Evolutionary conservation across 202 grass and related monocot species (phyloP).

Genomic region (Cymbopogon flexuosus): DNA sequence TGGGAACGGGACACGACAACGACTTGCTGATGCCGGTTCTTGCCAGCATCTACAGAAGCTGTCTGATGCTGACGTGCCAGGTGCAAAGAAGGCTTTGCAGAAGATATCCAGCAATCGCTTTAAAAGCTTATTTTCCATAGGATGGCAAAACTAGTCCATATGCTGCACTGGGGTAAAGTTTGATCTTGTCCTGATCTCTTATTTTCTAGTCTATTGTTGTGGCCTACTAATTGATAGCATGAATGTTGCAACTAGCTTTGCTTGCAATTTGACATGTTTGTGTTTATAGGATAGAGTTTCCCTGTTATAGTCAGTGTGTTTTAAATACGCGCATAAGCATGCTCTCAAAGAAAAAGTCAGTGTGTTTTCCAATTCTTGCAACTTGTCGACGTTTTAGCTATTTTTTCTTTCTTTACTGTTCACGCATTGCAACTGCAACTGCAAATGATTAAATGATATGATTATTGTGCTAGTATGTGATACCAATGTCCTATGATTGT

Average conservation of each 20-base stretch:
- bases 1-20: constrained; percentile 47
- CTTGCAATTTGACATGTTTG: constrained; percentile 3
- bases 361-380: too few relatives aligned
- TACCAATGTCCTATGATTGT: not conserved
- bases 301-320: not conserved
- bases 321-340: too few relatives aligned
- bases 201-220: too few relatives aligned
- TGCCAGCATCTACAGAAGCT: constrained; percentile 69
- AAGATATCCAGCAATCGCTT: constrained; percentile 62
- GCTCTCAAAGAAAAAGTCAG: too few relatives aligned
- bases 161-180: constrained; percentile 35
- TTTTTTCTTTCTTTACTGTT: not conserved
- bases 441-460: not conserved
- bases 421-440: not conserved
- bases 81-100: constrained; percentile 83
- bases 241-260: not conserved
- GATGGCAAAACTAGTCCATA: constrained; percentile 49
- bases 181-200: not conserved
- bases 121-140: constrained; percentile 62
- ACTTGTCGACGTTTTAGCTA: not conserved
- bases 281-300: not conserved
- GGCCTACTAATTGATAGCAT: too few relatives aligned
- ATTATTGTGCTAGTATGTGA: not conserved
- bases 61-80: constrained; percentile 60
- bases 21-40: constrained; percentile 60